A percentile compares a stretch with the other conserved stretches of the same genome.
Evolutionary conservation across 495 filamentous ascomycete species (phyloP).

Genomic region (Aspergillus incahuasiensis): DNA sequence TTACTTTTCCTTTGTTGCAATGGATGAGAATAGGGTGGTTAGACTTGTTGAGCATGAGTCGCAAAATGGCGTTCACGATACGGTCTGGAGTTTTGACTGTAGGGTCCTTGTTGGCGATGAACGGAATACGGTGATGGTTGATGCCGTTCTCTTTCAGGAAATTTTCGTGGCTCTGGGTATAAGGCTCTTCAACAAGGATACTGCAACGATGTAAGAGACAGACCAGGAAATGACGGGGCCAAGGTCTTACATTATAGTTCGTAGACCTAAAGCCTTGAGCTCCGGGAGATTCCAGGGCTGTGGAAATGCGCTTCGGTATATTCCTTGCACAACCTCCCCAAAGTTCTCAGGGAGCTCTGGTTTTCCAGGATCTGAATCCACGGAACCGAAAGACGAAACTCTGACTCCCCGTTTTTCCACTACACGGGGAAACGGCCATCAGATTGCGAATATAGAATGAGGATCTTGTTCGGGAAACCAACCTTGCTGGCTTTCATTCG

Average conservation of each 20-base stretch:
- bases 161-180: slow-evolving; percentile 48
- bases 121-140: slow-evolving; percentile 61
- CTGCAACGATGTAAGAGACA: slow-evolving; percentile 29
- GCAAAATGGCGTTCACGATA: slow-evolving; percentile 59
- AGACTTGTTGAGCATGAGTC: slow-evolving; percentile 56
- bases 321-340: slow-evolving; percentile 55
- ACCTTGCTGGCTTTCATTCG: slow-evolving; percentile 13
- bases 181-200: slow-evolving; percentile 68
- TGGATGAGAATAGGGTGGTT: slow-evolving; percentile 79
- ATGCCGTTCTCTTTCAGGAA: slow-evolving; percentile 64
- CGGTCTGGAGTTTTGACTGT: slow-evolving; percentile 45
- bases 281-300: slow-evolving; percentile 58
- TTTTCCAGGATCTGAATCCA: slow-evolving; percentile 4
- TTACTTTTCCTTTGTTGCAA: slow-evolving; percentile 83
- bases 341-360: slow-evolving; percentile 58
- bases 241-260: slow-evolving; percentile 63
- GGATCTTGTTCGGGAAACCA: background rate
- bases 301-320: slow-evolving; percentile 79
- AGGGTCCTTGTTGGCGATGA: slow-evolving; percentile 72
- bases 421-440: background rate
- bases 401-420: slow-evolving; percentile 2
- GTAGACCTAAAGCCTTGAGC: slow-evolving; percentile 58
- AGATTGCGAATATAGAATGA: background rate
- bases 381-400: background rate
- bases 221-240: background rate